Evolutionary conservation across 1,284 basidiomycete species (phyloP).

Genomic region (Volvariella surrecta): DNA sequence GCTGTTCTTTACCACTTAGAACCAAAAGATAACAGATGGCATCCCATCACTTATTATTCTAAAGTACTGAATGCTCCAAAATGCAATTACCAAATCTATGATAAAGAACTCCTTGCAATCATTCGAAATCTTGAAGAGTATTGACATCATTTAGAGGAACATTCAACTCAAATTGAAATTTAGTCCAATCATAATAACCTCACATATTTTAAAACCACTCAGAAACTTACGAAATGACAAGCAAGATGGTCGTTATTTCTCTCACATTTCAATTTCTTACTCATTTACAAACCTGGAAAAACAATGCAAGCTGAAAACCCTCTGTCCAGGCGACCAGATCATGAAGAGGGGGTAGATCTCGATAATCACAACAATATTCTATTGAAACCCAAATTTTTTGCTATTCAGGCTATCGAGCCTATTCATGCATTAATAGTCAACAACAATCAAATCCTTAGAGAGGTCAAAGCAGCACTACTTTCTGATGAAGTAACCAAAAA

Average conservation of each 20-base stretch:
- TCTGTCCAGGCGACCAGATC: slow-evolving; percentile 28
- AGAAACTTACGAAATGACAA: slow-evolving; percentile 29
- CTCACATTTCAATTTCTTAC: slow-evolving; percentile 23
- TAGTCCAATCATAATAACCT: slow-evolving; percentile 37
- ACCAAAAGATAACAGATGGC: slow-evolving; percentile 11
- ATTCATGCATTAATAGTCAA: slow-evolving; percentile 1
- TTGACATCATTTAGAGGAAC: slow-evolving; percentile 27
- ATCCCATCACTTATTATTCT: slow-evolving; percentile 17
- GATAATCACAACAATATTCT: slow-evolving; percentile 23
- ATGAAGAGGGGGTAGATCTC: slow-evolving; percentile 15
- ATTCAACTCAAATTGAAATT: slow-evolving; percentile 17
- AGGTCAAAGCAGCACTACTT: slow-evolving; percentile 7
- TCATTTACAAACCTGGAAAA: slow-evolving; percentile 30
- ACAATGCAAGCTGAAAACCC: slow-evolving; percentile 25
- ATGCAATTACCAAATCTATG: slow-evolving; percentile 21
- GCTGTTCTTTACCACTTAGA: slow-evolving; percentile 14
- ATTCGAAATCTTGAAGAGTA: slow-evolving; percentile 28
- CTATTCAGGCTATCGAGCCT: slow-evolving; percentile 5
- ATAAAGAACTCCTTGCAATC: slow-evolving; percentile 27
- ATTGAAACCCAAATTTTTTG: slow-evolving; percentile 16
- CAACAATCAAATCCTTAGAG: slow-evolving; percentile 8
- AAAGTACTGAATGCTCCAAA: slow-evolving; percentile 15
- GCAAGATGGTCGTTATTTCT: slow-evolving; percentile 30
- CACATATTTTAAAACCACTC: slow-evolving; percentile 25
- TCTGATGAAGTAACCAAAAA: background rate